A percentile compares a stretch with the other conserved stretches of the same genome.
These are phyloP conservation scores for Flaveria linearis DNA, from an alignment of 129 eudicot species.

Conservation along the genomic window DNA sequence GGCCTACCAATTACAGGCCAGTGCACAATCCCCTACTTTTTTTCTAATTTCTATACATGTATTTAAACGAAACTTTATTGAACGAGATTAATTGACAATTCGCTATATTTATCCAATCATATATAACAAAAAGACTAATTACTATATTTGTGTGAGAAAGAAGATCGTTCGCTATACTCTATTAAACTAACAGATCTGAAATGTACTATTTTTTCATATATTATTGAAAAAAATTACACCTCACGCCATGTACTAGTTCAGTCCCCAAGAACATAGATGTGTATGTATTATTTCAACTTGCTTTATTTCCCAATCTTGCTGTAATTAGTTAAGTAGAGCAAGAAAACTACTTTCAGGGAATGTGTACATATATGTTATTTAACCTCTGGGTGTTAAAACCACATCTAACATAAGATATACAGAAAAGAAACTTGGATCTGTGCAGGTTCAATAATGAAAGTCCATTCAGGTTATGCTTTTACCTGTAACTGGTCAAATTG, in stretches of 20 bases:
- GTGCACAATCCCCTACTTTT: neutral
- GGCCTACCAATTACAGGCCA: neutral
- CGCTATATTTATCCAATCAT: neutral
- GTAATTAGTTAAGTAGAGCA: neutral
- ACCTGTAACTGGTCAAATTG: neutral
- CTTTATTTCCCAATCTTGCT: constrained; percentile 2
- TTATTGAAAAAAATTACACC: neutral
- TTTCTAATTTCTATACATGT: neutral
- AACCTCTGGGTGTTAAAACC: neutral
- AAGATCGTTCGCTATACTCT: neutral
- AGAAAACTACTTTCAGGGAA: neutral
- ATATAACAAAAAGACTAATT: neutral
- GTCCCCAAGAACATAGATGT: neutral
- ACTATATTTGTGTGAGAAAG: constrained; percentile 12
- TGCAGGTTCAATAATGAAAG: neutral
- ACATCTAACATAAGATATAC: neutral
- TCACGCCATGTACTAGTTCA: constrained; percentile 9
- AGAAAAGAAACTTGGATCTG: neutral
- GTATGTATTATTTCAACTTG: constrained; percentile 8
- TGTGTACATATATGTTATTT: neutral
- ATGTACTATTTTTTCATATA: neutral
- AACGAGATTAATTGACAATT: neutral
- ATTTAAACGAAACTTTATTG: constrained; percentile 2
- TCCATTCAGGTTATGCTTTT: neutral
- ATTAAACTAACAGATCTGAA: neutral